phyloP scores from a whole-genome alignment of 78 protist genomes.

The Trichosphaerium sp. region DNA sequence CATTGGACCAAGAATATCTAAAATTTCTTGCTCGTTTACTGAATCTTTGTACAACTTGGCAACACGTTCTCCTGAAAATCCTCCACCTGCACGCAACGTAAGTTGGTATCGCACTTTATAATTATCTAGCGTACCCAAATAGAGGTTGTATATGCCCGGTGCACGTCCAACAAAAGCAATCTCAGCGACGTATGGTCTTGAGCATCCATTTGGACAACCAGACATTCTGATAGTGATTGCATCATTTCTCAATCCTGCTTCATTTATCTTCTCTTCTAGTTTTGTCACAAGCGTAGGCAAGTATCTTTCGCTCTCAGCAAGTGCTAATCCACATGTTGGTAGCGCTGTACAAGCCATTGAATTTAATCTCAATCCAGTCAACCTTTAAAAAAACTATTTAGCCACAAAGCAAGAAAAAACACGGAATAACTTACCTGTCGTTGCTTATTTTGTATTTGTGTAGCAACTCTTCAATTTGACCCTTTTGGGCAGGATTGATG shows the following conservation, averaged over 20 bases:
- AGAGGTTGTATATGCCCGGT: conserved; percentile 34
- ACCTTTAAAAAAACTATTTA: neutral
- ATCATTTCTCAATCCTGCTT: conserved; percentile 23
- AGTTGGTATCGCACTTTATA: no score
- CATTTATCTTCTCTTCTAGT: conserved; percentile 2
- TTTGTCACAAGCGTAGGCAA: conserved; percentile 30
- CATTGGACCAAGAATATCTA: neutral
- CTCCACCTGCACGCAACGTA: neutral
- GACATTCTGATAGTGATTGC: conserved; percentile 52
- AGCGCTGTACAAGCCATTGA: conserved; percentile 70
- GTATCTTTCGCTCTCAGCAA: conserved; percentile 65
- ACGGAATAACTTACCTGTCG: neutral
- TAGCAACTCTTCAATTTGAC: conserved; percentile 11
- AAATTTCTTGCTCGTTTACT: conserved; percentile 17
- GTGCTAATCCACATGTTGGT: conserved; percentile 67
- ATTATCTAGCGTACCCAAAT: conserved; percentile 26
- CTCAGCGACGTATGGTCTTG: conserved; percentile 69
- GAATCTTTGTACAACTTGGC: conserved; percentile 15
- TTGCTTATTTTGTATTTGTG: conserved; percentile 9
- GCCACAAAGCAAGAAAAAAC: neutral
- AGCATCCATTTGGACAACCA: conserved; percentile 79
- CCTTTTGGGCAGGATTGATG: neutral
- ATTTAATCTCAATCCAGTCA: conserved; percentile 25
- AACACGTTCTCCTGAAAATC: no score
- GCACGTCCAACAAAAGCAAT: conserved; percentile 64